Percentiles rank a stretch among this genome's conserved stretches.
Conservation (phyloP, 306 rosid species). For the Fragaria ananassa region DNA sequence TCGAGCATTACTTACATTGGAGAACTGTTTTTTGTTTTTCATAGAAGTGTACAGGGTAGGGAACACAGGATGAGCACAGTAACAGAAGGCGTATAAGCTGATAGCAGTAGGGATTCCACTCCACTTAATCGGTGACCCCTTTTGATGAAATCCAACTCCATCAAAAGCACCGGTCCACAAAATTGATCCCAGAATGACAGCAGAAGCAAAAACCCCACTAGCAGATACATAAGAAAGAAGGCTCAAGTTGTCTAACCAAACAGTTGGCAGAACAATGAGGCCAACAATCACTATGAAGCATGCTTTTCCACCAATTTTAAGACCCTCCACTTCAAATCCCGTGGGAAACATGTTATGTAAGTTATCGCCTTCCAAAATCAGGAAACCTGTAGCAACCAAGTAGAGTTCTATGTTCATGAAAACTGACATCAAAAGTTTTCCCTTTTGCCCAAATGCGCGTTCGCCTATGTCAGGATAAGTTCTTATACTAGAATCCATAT, state of each 20-base stretch:
- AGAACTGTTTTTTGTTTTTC: slow-evolving; percentile 67
- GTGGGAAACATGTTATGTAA: slow-evolving; percentile 50
- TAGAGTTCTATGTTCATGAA: slow-evolving; percentile 65
- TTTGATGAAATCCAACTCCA: slow-evolving; percentile 52
- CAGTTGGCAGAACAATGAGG: slow-evolving; percentile 59
- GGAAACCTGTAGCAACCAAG: slow-evolving; percentile 68
- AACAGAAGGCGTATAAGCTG: slow-evolving; percentile 78
- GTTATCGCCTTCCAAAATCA: slow-evolving; percentile 83
- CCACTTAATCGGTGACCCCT: slow-evolving; percentile 50
- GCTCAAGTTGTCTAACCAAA: slow-evolving; percentile 72
- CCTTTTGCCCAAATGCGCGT: slow-evolving; percentile 65
- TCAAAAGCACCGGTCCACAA: slow-evolving; percentile 57
- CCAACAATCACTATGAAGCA: slow-evolving; percentile 53
- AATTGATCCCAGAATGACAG: slow-evolving; percentile 50
- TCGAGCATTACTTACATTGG: slow-evolving; percentile 41
- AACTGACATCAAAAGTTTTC: slow-evolving; percentile 49
- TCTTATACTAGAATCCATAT: slow-evolving; percentile 44
- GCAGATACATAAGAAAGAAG: slow-evolving; percentile 76
- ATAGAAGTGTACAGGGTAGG: slow-evolving; percentile 79
- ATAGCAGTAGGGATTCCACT: slow-evolving; percentile 62
- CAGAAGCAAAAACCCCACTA: slow-evolving; percentile 80
- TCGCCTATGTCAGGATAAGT: slow-evolving; percentile 75
- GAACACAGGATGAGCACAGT: slow-evolving; percentile 86
- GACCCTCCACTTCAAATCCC: slow-evolving; percentile 38
- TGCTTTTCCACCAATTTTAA: slow-evolving; percentile 39